Percentiles rank a stretch among this genome's conserved stretches.
Conservation (phyloP, 306 rosid species). For the Inga oerstediana region DNA sequence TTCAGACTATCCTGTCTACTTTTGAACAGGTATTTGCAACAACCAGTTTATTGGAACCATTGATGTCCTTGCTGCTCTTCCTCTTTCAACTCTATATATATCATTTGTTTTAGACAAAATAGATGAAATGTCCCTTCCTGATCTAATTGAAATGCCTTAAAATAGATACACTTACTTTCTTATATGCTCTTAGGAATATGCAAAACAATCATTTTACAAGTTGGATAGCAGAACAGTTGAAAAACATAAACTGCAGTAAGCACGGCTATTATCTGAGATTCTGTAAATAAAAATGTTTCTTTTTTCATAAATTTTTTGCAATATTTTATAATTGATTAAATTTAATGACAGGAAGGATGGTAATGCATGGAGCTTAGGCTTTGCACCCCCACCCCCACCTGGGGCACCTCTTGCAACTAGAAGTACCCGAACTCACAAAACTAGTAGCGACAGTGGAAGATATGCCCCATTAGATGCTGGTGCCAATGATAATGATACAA, state of each 20-base stretch:
- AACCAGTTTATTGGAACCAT: slow-evolving; percentile 89
- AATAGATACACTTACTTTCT: slow-evolving; percentile 30
- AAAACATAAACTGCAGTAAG: slow-evolving; percentile 78
- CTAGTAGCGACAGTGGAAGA: slow-evolving; percentile 51
- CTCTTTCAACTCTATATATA: slow-evolving; percentile 75
- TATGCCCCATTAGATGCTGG: slow-evolving; percentile 44
- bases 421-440: slow-evolving; percentile 51
- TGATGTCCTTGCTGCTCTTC: slow-evolving; percentile 81
- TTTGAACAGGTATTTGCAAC: too few species aligned
- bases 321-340: slow-evolving; percentile 31
- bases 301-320: slow-evolving; percentile 26
- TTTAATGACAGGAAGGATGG: slow-evolving; percentile 62
- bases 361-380: slow-evolving; percentile 81
- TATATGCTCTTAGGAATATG: slow-evolving; percentile 71
- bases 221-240: slow-evolving; percentile 80
- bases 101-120: slow-evolving; percentile 32
- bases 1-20: too few species aligned
- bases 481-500: slow-evolving; percentile 45
- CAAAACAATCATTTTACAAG: slow-evolving; percentile 85
- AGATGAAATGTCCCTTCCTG: slow-evolving; percentile 21
- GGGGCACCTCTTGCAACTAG: slow-evolving; percentile 65
- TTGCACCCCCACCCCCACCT: slow-evolving; percentile 98
- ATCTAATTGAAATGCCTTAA: slow-evolving; percentile 30
- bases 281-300: slow-evolving; percentile 24
- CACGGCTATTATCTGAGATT: slow-evolving; percentile 31